phyloP scores from a whole-genome alignment of 257 asterid species.

The Gentiana straminea region DNA sequence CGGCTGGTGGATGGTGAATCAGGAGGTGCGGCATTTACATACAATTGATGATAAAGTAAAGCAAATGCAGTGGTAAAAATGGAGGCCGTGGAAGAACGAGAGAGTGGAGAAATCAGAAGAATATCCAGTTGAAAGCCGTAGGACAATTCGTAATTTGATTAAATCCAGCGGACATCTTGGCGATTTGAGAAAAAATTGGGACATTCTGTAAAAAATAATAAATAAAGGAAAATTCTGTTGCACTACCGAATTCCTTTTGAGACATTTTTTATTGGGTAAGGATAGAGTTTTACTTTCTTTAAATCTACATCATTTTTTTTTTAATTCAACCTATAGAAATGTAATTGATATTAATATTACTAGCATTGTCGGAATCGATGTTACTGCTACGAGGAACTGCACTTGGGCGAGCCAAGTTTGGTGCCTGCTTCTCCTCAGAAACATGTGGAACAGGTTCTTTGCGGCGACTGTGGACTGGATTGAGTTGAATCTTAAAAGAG shows the following conservation, averaged over 20 bases:
- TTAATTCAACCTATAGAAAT: background rate
- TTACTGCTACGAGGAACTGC: too few relatives aligned
- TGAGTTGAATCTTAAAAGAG: too few relatives aligned
- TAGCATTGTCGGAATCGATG: too few relatives aligned
- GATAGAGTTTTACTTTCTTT: background rate
- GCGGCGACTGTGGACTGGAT: too few relatives aligned
- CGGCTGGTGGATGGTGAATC: slow-evolving; percentile 19
- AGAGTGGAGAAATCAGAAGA: slow-evolving; percentile 8
- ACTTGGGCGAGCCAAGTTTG: too few relatives aligned
- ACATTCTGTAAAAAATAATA: background rate
- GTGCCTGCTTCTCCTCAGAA: too few relatives aligned
- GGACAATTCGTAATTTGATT: background rate
- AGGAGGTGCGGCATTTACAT: slow-evolving; percentile 52
- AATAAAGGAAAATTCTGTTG: too few relatives aligned
- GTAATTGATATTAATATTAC: too few relatives aligned
- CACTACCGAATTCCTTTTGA: too few relatives aligned
- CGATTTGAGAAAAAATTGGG: background rate
- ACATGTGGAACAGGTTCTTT: too few relatives aligned
- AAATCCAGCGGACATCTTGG: background rate
- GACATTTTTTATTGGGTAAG: background rate
- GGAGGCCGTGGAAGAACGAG: background rate
- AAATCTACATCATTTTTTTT: slow-evolving; percentile 9
- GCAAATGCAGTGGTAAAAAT: background rate
- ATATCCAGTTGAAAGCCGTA: background rate
- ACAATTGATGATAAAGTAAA: slow-evolving; percentile 1